Percentiles rank a stretch among this genome's conserved stretches.
Evolutionary conservation across 768 basidiomycete genomes (phyloP).

Genomic region (Tremella yokohamensis): DNA sequence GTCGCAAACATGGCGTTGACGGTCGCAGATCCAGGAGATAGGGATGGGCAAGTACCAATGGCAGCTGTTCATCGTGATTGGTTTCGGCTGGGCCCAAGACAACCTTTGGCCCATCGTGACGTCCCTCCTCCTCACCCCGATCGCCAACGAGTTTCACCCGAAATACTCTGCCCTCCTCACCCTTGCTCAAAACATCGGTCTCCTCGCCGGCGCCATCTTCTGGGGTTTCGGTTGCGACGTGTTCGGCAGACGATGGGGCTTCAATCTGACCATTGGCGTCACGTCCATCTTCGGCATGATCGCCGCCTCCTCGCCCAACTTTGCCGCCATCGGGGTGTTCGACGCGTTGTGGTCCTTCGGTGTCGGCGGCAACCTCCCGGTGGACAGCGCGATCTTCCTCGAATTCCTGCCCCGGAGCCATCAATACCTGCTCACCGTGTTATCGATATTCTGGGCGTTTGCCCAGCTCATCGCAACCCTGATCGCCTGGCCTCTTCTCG

Average conservation of each 20-base stretch:
- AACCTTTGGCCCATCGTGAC: constrained; percentile 58
- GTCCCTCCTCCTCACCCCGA: constrained; percentile 63
- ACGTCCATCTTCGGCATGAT: constrained; percentile 65
- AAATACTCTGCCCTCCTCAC: constrained; percentile 63
- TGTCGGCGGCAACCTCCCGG: constrained; percentile 67
- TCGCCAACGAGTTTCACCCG: constrained; percentile 61
- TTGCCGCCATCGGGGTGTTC: constrained; percentile 57
- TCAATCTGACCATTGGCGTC: constrained; percentile 68
- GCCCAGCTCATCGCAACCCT: constrained; percentile 65
- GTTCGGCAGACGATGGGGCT: constrained; percentile 57
- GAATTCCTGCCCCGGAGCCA: constrained; percentile 70
- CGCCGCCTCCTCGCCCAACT: constrained; percentile 62
- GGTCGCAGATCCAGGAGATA: constrained; percentile 33
- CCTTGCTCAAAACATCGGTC: constrained; percentile 68
- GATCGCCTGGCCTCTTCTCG: constrained; percentile 70
- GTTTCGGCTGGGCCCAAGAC: constrained; percentile 42
- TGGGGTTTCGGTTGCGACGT: constrained; percentile 35
- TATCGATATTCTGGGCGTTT: constrained; percentile 77
- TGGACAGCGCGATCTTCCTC: constrained; percentile 72
- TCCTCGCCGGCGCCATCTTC: constrained; percentile 55
- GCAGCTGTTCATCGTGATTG: constrained; percentile 36
- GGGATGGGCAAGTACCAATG: constrained; percentile 43
- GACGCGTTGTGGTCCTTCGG: constrained; percentile 46
- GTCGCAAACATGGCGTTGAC: background rate
- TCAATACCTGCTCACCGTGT: constrained; percentile 69